Evolutionary conservation across 305 asterid species (phyloP), one percentile per base, ranked within the genome.

Genomic region (Petunia hybrid): DNA sequence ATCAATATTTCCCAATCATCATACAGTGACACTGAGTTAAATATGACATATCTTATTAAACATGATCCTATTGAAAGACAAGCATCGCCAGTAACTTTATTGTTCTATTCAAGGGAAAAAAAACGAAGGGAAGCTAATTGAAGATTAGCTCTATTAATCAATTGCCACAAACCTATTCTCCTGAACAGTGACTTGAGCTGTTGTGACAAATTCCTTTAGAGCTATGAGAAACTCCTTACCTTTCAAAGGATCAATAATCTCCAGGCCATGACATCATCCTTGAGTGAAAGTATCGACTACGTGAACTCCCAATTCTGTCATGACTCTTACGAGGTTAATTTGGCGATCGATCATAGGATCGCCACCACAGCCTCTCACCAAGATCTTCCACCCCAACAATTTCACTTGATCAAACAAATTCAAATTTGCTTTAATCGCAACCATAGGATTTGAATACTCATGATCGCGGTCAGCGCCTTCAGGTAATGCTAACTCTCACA

Each of bases 391-490:
- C 6, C 59, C 82, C 69, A 60, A 2, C 60, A 9, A 16, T 38
- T 67, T 67, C 5, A 67, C 53, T 12, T 67, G 46, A 40, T 67
- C 53, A 41, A 67, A 67, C 6, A 67, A 16, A 31, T 38, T 83
- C 80, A 67, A 84, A 78, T 2, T 85, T 87, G 45, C 40, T 9
- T 16, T 82, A 81, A 0, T 85, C 80, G 35, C 88, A 86, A 8
- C 90, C 88, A 83, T 83, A 10, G 90, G 90, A 71, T 88, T 86
- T 45, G 88, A 85, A 74, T 83, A 86, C 77, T 80, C 87, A 66
- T 88, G 91, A 55, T 86, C 90, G 0, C 89, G 87, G 67, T 83
- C 81, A 43, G 46, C 6, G 39, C 63, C 64, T 2, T 0, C 0
- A 0, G 91, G 90, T 80, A 88, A 31, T 0, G 78, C 86, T 16